These are phyloP conservation scores for Teunomyces kruisii DNA, from an alignment of 805 yeast genomes.

Conservation along the genomic window DNA sequence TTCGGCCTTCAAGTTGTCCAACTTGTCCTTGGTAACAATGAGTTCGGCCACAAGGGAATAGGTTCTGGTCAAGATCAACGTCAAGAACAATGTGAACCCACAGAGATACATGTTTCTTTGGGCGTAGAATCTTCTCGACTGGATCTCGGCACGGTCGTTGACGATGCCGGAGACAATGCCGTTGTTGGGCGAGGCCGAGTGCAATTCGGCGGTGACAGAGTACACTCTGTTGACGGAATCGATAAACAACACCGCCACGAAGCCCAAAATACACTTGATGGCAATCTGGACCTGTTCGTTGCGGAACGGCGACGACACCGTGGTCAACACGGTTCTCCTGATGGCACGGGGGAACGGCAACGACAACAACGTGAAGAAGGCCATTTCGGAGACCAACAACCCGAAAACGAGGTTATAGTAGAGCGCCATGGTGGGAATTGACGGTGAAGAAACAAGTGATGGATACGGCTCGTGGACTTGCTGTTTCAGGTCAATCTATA, in stretches of 20 bases:
- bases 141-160: conserved; percentile 75
- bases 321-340: conserved; percentile 64
- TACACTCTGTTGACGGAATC: conserved; percentile 86
- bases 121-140: conserved; percentile 89
- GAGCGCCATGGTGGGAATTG: conserved; percentile 34
- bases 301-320: conserved; percentile 67
- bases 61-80: conserved; percentile 82
- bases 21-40: conserved; percentile 61
- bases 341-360: conserved; percentile 79
- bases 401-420: conserved; percentile 60
- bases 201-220: conserved; percentile 64
- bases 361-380: conserved; percentile 72
- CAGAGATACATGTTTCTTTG: conserved; percentile 95
- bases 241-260: conserved; percentile 77
- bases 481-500: neutral
- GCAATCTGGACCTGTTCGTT: conserved; percentile 73
- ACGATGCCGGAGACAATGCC: conserved; percentile 23
- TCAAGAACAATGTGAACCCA: conserved; percentile 90
- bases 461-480: neutral
- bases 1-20: conserved; percentile 34
- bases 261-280: conserved; percentile 77
- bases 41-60: conserved; percentile 76
- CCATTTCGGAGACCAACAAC: conserved; percentile 77
- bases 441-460: neutral
- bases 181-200: conserved; percentile 27